phyloP scores from a whole-genome alignment of 139 green algal genomes.

The Microglena sp. region DNA sequence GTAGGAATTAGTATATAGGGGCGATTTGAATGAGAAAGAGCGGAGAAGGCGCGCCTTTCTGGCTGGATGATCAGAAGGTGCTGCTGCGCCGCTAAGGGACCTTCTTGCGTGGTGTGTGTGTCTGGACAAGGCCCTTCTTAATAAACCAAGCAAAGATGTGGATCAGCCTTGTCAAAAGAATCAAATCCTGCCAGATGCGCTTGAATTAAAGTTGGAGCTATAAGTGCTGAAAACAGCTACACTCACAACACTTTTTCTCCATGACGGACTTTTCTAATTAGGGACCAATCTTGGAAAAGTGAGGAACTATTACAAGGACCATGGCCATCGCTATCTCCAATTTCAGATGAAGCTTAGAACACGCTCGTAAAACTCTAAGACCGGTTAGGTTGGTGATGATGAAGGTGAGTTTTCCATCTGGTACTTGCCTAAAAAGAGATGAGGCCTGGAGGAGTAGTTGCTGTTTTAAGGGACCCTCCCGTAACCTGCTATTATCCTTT shows the following conservation, averaged over 20 bases:
- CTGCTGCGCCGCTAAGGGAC: slow-evolving; percentile 27
- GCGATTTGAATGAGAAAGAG: slow-evolving; percentile 20
- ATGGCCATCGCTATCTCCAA: slow-evolving; percentile 16
- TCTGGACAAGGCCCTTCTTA: slow-evolving; percentile 26
- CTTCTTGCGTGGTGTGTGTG: slow-evolving; percentile 26
- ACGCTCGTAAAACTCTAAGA: slow-evolving; percentile 11
- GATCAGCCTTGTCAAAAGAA: slow-evolving; percentile 28
- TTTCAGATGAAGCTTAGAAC: slow-evolving; percentile 30
- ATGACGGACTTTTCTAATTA: slow-evolving; percentile 30
- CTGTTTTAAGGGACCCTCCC: no score
- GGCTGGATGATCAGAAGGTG: slow-evolving; percentile 18
- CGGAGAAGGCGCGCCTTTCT: slow-evolving; percentile 12
- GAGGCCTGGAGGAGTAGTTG: no score
- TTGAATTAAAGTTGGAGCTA: slow-evolving; percentile 35
- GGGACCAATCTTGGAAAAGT: slow-evolving; percentile 26
- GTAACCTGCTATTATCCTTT: no score
- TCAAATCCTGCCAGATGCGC: slow-evolving; percentile 21
- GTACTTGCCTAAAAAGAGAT: no score
- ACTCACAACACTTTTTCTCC: slow-evolving; percentile 9
- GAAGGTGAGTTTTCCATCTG: no score
- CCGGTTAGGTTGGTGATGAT: no score
- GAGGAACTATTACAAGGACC: slow-evolving; percentile 35
- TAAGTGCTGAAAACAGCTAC: slow-evolving; percentile 18
- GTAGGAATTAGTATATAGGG: no score
- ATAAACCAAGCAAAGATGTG: slow-evolving; percentile 35